phyloP scores from a whole-genome alignment of 164 flowering plant species.

The Umbellularia californica region DNA sequence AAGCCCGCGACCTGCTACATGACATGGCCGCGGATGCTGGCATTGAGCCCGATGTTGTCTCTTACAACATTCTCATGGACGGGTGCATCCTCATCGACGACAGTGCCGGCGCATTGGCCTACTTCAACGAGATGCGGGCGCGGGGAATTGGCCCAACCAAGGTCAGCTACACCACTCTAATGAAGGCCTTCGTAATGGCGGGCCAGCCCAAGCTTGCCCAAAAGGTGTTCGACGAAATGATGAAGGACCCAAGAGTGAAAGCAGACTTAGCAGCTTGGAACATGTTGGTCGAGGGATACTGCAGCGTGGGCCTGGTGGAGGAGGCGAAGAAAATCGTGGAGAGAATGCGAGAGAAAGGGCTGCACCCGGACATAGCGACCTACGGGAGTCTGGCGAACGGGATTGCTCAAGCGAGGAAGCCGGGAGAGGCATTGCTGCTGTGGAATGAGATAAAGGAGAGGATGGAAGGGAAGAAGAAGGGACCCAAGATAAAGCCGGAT shows the following conservation, averaged over 20 bases:
- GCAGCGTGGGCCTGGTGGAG: constrained; percentile 66
- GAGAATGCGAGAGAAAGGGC: constrained; percentile 67
- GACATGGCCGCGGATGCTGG: constrained; percentile 63
- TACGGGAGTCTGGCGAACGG: constrained; percentile 91
- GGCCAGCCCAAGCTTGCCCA: constrained; percentile 85
- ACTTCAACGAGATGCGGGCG: constrained; percentile 87
- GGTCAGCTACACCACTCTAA: constrained; percentile 90
- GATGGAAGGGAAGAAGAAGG: background rate
- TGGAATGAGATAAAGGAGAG: constrained; percentile 95
- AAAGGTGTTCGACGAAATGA: constrained; percentile 86
- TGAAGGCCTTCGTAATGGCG: constrained; percentile 82
- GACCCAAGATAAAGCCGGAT: constrained; percentile 70
- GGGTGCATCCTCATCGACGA: constrained; percentile 86
- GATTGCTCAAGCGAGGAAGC: constrained; percentile 77
- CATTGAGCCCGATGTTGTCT: constrained; percentile 83
- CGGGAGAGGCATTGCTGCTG: constrained; percentile 88
- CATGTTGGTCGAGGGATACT: constrained; percentile 85
- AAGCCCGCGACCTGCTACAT: constrained; percentile 61
- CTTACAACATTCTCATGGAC: constrained; percentile 83
- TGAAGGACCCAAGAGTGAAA: constrained; percentile 73
- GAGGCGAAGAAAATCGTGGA: constrained; percentile 64
- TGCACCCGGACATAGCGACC: constrained; percentile 72
- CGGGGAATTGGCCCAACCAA: constrained; percentile 83
- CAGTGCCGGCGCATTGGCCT: constrained; percentile 71
- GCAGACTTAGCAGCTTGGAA: constrained; percentile 91